Percentiles rank a stretch among this genome's conserved stretches.
phyloP scores from a whole-genome alignment of 345 rosid species.

The Excoecaria cochinchinensis region DNA sequence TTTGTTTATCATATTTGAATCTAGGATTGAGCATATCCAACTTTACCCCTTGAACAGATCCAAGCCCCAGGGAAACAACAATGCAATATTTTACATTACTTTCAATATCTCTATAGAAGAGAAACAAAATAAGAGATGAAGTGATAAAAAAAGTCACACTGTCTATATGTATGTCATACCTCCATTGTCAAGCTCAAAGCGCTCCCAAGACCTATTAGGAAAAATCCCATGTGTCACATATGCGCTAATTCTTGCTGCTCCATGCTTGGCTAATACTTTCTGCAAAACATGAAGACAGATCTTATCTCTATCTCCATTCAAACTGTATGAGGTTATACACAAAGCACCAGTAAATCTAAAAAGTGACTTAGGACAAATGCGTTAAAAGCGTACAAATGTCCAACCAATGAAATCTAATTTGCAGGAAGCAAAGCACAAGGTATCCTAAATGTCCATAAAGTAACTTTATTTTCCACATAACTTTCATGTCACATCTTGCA shows the following conservation, averaged over 20 bases:
- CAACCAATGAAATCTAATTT: background rate
- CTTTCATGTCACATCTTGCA: background rate
- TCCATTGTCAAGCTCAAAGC: conserved; percentile 75
- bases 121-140: background rate
- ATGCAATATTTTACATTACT: background rate
- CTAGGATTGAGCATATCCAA: background rate
- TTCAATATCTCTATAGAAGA: background rate
- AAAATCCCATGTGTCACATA: conserved; percentile 95
- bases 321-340: background rate
- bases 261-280: conserved; percentile 91
- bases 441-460: background rate
- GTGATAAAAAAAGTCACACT: background rate
- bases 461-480: background rate
- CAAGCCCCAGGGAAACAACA: background rate
- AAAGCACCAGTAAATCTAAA: background rate
- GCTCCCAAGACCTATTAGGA: conserved; percentile 86
- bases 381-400: background rate
- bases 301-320: background rate
- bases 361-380: background rate
- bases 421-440: background rate
- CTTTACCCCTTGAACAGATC: background rate
- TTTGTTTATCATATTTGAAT: background rate
- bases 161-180: conserved; percentile 43
- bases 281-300: conserved; percentile 28
- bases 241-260: conserved; percentile 89